Percentiles rank a stretch among this genome's conserved stretches.
Conservation (phyloP, 73 alveolate species). For the Tetrahymena thermophila region DNA sequence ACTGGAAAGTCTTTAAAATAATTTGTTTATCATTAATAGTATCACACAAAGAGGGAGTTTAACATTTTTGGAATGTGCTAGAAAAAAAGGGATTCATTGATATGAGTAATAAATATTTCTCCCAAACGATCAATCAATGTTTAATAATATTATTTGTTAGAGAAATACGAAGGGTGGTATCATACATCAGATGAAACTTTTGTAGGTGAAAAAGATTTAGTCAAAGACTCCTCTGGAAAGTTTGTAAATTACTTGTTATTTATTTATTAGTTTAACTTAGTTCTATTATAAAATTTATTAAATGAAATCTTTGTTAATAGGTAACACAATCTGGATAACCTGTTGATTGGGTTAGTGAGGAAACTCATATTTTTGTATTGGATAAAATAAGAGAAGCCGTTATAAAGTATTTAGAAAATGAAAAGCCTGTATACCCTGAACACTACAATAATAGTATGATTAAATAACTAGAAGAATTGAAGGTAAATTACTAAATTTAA, state of each 20-base stretch:
- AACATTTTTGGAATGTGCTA: slow-evolving; percentile 46
- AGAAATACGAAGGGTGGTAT: slow-evolving; percentile 50
- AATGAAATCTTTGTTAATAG: background rate
- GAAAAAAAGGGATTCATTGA: slow-evolving; percentile 30
- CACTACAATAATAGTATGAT: slow-evolving; percentile 15
- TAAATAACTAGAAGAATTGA: slow-evolving; percentile 31
- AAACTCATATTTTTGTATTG: slow-evolving; percentile 5
- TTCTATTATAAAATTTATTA: background rate
- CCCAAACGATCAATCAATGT: background rate
- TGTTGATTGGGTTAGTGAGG: background rate
- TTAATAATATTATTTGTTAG: background rate
- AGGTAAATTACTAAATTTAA: background rate
- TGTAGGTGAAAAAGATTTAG: slow-evolving; percentile 42
- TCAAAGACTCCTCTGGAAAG: background rate
- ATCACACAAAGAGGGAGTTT: slow-evolving; percentile 44
- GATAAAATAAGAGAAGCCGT: background rate
- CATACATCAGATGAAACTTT: slow-evolving; percentile 55
- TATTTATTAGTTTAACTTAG: background rate
- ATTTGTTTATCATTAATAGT: background rate
- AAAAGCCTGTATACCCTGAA: slow-evolving; percentile 33
- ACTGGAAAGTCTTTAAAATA: background rate
- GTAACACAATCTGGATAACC: background rate
- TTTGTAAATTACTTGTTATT: background rate
- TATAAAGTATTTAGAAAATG: background rate
- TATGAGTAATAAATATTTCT: background rate